Evolutionary conservation across 805 yeast genomes (phyloP), one percentile per base, ranked within the genome.

Genomic region (Helenozyma rhizophorensis): DNA sequence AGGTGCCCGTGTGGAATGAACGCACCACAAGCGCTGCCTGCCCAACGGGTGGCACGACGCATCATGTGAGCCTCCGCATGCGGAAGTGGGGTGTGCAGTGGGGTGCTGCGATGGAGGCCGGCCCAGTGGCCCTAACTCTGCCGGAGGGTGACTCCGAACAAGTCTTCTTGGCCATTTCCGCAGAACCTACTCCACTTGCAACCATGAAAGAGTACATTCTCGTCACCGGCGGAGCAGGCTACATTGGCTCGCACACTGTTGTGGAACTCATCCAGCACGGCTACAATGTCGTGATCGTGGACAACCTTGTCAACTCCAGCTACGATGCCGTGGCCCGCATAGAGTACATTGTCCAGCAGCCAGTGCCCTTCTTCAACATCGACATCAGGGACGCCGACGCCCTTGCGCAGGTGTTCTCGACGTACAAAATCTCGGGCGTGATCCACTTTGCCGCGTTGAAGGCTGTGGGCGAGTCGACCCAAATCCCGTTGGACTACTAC

Each of bases 191-290:
- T n/a, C n/a, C n/a, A n/a, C n/a, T n/a, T n/a, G n/a, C n/a, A n/a
- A n/a, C 19, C 19, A 17, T 17, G 19, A 18, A 34, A 17, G 28
- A 38, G 6, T 65, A 65, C 53, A 76, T 80, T 27, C 64, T 83
- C 33, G 89, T 84, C 18, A 83, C 93, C 14, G 94, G 94, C 27
- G 94, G 94, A 29, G 85, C 90, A 17, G 93, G 95, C 14, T 84
- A 84, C 59, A 83, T 85, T 50, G 94, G 93, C 16, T 80, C 90
- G 8, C 93, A 84, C 53, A 80, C 90, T 1, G 84, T 73, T 12
- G 75, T 78, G 29, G 83, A 76, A 47, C 67, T 80, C 33, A 53
- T 79, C 30, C 69, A 72, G 39, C 67, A 73, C 32, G 86, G 85
- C 16, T 72, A 77, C 48, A 70, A 79, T 18, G 86, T 83, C 21